Conservation (phyloP, 1,139 yeast genomes). For the Lodderomyces orthopsilosis region DNA sequence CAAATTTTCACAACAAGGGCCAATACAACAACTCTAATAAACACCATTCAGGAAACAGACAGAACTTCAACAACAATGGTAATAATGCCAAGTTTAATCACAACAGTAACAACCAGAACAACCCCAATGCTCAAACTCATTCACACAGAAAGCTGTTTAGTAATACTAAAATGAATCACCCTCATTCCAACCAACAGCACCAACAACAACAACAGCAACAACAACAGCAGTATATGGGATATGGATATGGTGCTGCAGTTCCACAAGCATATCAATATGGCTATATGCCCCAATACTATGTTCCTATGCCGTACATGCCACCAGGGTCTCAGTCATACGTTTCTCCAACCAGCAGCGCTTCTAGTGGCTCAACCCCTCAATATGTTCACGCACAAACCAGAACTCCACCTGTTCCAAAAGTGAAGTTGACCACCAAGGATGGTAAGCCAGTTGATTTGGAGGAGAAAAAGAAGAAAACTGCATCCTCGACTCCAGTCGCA, state of each 20-base stretch:
- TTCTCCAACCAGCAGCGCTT: constrained; percentile 5
- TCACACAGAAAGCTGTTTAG: constrained; percentile 2
- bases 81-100: constrained; percentile 1
- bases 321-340: constrained; percentile 1
- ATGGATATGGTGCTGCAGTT: background rate
- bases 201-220: constrained; percentile 5
- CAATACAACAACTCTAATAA: constrained; percentile 1
- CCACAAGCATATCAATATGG: constrained; percentile 1
- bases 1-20: constrained; percentile 2
- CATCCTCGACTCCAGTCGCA: constrained; percentile 20
- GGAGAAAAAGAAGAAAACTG: constrained; percentile 34
- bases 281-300: constrained; percentile 3
- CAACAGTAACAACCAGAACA: constrained; percentile 5
- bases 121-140: background rate
- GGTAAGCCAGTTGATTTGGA: constrained; percentile 49
- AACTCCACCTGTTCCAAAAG: constrained; percentile 21
- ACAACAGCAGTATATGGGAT: background rate
- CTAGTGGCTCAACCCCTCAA: constrained; percentile 12
- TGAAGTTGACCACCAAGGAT: constrained; percentile 45
- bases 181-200: constrained; percentile 2
- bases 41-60: constrained; percentile 5
- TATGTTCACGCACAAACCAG: constrained; percentile 14
- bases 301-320: constrained; percentile 3
- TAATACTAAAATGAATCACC: background rate
- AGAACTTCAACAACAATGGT: background rate